A percentile compares a stretch with the other conserved stretches of the same genome.
phyloP scores from a whole-genome alignment of 345 rosid genomes.

The Bruguiera sexangula region DNA sequence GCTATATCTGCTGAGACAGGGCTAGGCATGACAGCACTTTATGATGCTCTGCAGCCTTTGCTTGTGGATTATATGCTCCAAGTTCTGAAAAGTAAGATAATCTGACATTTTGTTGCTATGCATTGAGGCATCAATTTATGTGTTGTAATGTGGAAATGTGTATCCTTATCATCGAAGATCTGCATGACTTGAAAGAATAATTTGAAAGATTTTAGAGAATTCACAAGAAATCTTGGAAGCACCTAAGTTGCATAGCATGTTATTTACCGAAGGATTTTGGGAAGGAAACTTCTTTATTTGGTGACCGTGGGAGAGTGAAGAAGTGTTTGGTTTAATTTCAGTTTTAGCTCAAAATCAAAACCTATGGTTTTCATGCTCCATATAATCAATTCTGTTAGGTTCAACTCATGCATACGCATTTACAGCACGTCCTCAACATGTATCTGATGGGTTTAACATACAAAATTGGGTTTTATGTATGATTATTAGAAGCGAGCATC shows the following conservation, averaged over 20 bases:
- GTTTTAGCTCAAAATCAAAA: too few relatives aligned
- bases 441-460: too few relatives aligned
- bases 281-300: not conserved
- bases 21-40: slow-evolving; percentile 80
- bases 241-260: not conserved
- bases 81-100: slow-evolving; percentile 49
- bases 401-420: too few relatives aligned
- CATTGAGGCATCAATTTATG: too few relatives aligned
- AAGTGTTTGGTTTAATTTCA: not conserved
- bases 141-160: too few relatives aligned
- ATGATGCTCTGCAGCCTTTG: slow-evolving; percentile 62
- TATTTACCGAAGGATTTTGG: not conserved
- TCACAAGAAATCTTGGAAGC: not conserved
- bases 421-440: too few relatives aligned
- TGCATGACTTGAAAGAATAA: too few relatives aligned
- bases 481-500: too few relatives aligned
- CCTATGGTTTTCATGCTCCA: too few relatives aligned
- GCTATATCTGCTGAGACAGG: slow-evolving; percentile 98
- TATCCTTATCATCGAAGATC: too few relatives aligned
- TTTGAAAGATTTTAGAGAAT: not conserved
- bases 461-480: too few relatives aligned
- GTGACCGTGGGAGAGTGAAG: not conserved
- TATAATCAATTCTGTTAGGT: too few relatives aligned
- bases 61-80: slow-evolving; percentile 62
- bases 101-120: not conserved